Conservation (phyloP, 2,329 filamentous ascomycete genomes). For the Colletotrichum noveboracense region DNA sequence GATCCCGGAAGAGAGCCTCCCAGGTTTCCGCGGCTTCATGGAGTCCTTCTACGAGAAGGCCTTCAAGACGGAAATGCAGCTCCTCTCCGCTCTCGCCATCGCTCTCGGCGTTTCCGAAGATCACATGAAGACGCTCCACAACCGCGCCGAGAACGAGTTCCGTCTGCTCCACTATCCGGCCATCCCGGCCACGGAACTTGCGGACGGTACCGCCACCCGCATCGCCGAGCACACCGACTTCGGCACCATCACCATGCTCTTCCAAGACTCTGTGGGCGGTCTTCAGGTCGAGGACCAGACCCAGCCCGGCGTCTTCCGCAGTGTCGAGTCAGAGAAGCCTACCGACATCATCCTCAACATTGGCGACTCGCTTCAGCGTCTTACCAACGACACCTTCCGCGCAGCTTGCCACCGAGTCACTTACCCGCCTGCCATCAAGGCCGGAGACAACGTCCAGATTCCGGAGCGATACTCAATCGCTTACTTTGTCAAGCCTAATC, state of each 20-base stretch:
- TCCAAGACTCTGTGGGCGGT: conserved; percentile 32
- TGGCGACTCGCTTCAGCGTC: conserved; percentile 42
- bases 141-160: conserved; percentile 20
- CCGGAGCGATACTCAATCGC: conserved; percentile 30
- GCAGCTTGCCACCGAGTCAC: conserved; percentile 39
- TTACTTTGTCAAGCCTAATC: conserved; percentile 36
- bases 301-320: conserved; percentile 26
- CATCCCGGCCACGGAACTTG: conserved; percentile 44
- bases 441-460: conserved; percentile 25
- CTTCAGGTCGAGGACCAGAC: conserved; percentile 33
- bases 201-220: conserved; percentile 14
- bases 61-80: conserved; percentile 29
- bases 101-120: conserved; percentile 34
- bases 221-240: conserved; percentile 39
- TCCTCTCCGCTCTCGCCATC: conserved; percentile 35
- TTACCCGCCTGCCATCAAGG: conserved; percentile 28
- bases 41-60: conserved; percentile 34
- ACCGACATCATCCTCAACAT: conserved; percentile 43
- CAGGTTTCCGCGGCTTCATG: conserved; percentile 38
- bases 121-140: not conserved
- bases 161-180: conserved; percentile 23
- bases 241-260: conserved; percentile 35
- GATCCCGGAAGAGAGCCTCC: conserved; percentile 39
- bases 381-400: conserved; percentile 39
- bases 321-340: conserved; percentile 26